These are phyloP conservation scores for Tolypocladium ovalisporum DNA, from an alignment of 2,329 filamentous ascomycete species.

Conservation along the genomic window DNA sequence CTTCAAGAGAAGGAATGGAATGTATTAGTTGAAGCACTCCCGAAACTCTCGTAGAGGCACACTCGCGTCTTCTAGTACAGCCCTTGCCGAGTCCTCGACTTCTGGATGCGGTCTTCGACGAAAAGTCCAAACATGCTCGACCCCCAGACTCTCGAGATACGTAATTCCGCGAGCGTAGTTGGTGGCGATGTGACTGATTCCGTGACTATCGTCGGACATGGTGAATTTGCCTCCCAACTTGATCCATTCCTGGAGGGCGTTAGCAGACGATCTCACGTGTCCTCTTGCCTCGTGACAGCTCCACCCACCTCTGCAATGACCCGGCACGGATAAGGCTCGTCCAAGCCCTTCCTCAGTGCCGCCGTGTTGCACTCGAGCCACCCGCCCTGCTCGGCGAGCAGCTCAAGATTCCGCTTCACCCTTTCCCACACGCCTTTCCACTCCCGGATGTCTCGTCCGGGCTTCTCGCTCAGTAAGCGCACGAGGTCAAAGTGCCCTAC, in stretches of 20 bases:
- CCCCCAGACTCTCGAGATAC: slow-evolving; percentile 57
- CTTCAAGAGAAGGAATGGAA: neutral
- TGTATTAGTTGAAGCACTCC: slow-evolving; percentile 11
- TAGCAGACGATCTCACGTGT: neutral
- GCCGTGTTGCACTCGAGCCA: slow-evolving; percentile 85
- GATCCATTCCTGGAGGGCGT: slow-evolving; percentile 52
- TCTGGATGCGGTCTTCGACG: slow-evolving; percentile 23
- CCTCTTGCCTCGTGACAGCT: neutral
- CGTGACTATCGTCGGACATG: slow-evolving; percentile 91
- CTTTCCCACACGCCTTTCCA: slow-evolving; percentile 61
- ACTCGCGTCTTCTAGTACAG: slow-evolving; percentile 28
- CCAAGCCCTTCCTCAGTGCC: slow-evolving; percentile 78
- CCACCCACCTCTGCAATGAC: slow-evolving; percentile 60
- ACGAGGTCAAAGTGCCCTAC: slow-evolving; percentile 95
- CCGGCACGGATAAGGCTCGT: slow-evolving; percentile 76
- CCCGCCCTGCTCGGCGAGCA: slow-evolving; percentile 62
- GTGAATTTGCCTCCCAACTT: slow-evolving; percentile 70
- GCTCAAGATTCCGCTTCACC: slow-evolving; percentile 62
- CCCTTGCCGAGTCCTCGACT: slow-evolving; percentile 17
- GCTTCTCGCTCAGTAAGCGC: slow-evolving; percentile 63
- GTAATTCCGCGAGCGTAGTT: slow-evolving; percentile 64
- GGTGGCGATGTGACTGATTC: slow-evolving; percentile 73
- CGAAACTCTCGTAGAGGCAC: slow-evolving; percentile 31
- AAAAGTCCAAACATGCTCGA: slow-evolving; percentile 51
- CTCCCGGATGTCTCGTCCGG: slow-evolving; percentile 46